These are phyloP conservation scores for Xanthoceras sorbifolium DNA, from an alignment of 345 rosid species.

Conservation along the genomic window DNA sequence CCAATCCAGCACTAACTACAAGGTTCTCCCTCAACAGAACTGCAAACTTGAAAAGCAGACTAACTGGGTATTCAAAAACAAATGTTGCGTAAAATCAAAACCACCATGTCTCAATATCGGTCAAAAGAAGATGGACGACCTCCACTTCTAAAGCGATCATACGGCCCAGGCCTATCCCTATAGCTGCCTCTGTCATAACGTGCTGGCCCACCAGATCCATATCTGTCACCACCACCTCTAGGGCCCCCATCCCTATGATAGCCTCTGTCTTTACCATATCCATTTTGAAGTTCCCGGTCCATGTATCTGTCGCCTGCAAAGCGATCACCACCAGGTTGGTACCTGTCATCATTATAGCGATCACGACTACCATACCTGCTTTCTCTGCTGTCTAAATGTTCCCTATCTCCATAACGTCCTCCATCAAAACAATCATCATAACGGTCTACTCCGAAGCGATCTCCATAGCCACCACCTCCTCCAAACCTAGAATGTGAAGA, in stretches of 20 bases:
- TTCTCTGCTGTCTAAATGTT: slow-evolving; percentile 36
- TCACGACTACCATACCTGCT: slow-evolving; percentile 35
- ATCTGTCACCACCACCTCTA: slow-evolving; percentile 38
- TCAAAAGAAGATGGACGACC: slow-evolving; percentile 36
- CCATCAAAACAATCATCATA: slow-evolving; percentile 42
- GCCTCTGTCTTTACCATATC: slow-evolving; percentile 18
- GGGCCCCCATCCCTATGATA: slow-evolving; percentile 34
- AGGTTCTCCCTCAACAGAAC: background rate
- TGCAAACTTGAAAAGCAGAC: background rate
- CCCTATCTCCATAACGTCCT: slow-evolving; percentile 42
- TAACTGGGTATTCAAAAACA: background rate
- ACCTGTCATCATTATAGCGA: slow-evolving; percentile 39
- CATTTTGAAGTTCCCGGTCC: slow-evolving; percentile 15
- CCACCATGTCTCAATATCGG: slow-evolving; percentile 26
- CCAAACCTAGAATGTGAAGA: slow-evolving; percentile 41
- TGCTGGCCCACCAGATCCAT: slow-evolving; percentile 38
- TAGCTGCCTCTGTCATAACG: slow-evolving; percentile 28
- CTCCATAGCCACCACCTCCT: slow-evolving; percentile 33
- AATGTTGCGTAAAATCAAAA: background rate
- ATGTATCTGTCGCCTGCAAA: slow-evolving; percentile 34
- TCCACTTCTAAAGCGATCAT: slow-evolving; percentile 35
- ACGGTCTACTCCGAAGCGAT: slow-evolving; percentile 39
- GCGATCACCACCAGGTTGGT: slow-evolving; percentile 37
- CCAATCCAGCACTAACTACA: slow-evolving; percentile 2
- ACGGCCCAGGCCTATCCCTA: slow-evolving; percentile 42